Conservation (phyloP, 2,329 filamentous ascomycete genomes). For the Monosporascus sp. region DNA sequence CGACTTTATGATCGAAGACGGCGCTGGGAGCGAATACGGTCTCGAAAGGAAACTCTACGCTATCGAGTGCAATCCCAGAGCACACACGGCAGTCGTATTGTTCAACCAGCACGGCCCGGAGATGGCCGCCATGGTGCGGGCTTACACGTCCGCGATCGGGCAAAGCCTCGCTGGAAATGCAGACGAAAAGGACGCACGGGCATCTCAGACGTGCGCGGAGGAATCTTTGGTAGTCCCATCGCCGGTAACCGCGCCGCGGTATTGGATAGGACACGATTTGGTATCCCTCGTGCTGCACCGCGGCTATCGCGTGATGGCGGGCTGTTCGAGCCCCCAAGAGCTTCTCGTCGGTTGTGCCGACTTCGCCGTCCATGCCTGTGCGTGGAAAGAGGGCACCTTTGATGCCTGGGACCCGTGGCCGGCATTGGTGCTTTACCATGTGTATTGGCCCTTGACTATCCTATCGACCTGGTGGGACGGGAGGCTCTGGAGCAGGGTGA, state of each 20-base stretch:
- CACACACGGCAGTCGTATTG: slow-evolving; percentile 61
- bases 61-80: slow-evolving; percentile 67
- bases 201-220: background rate
- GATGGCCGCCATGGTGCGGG: slow-evolving; percentile 40
- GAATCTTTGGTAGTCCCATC: slow-evolving; percentile 15
- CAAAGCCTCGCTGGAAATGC: background rate
- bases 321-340: slow-evolving; percentile 12
- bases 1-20: slow-evolving; percentile 59
- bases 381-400: slow-evolving; percentile 52
- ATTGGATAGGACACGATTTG: slow-evolving; percentile 66
- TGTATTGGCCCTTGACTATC: slow-evolving; percentile 52
- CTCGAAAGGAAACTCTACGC: slow-evolving; percentile 47
- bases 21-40: slow-evolving; percentile 12
- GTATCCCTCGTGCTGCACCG: slow-evolving; percentile 44
- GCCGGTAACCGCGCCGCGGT: slow-evolving; percentile 30
- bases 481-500: slow-evolving; percentile 56
- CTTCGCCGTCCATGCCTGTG: slow-evolving; percentile 33
- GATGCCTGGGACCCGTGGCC: slow-evolving; percentile 51
- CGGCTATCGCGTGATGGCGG: slow-evolving; percentile 28
- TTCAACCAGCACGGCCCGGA: slow-evolving; percentile 40
- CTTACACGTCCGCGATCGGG: slow-evolving; percentile 46
- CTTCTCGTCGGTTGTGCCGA: slow-evolving; percentile 15
- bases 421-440: slow-evolving; percentile 50
- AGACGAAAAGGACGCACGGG: background rate
- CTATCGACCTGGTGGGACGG: slow-evolving; percentile 36